Evolutionary conservation across 2,329 filamentous ascomycete species (phyloP), one percentile per base, ranked within the genome.

Genomic region (Leptographium flavum): DNA sequence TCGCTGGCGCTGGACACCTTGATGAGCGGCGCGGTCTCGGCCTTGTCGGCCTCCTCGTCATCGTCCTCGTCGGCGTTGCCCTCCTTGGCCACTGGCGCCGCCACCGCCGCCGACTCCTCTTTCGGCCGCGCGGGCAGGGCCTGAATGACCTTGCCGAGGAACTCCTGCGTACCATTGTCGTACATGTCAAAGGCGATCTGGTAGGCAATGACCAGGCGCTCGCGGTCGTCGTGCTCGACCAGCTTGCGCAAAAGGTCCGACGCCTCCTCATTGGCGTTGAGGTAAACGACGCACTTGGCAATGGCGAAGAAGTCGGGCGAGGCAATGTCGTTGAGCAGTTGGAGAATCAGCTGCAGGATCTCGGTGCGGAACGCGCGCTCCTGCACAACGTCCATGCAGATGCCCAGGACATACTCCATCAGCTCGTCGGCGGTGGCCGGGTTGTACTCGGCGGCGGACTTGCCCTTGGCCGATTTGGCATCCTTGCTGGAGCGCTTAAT

Each of bases 151-250:
- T 92, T 95, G 53, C 81, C 80, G 22, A 98, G 65, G 56, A 98
- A 98, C 60, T 96, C 92, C 57, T 98, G 92, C 0, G 92, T 96
- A 54, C 92, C 92, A 58, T 98, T 98, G 65, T 98, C 92, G 63
- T 95, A 96, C 6, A 98, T 73, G 57, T 98, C 92, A 57, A 98
- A 98, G 2, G 90, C 92, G 47, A 98, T 94, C 61, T 98, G 92
- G 62, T 96, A 98, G 17, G 92, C 92, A 42, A 86, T 82, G 19
- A 88, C 84, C 15, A 86, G 76, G 1, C 87, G 87, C 49, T 79
- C 79, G 42, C 79, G 72, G 53, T 94, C 85, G 6, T 79, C 85
- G 52, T 83, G 83, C 49, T 83, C 73, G 10, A 96, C 81, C 21
- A 98, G 73, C 54, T 86, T 81, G 43, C 76, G 76, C 36, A 98